Base-by-base conservation (phyloP, 1,284 basidiomycete genomes). In the Thecaphora frezii region DNA sequence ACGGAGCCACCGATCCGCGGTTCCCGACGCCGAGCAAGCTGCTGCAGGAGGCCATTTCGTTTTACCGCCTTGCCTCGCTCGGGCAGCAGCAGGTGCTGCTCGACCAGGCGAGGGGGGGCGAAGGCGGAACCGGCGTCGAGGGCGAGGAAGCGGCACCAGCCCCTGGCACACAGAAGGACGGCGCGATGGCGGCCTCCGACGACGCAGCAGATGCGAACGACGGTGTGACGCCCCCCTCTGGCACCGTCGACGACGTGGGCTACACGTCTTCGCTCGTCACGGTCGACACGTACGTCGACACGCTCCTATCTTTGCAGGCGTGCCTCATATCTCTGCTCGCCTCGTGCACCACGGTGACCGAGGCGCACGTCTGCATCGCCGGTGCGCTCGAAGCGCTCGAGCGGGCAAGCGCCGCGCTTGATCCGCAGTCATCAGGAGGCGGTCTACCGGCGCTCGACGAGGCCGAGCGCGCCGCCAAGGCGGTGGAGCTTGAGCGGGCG, bases 211-310 rank as follows among this genome's bases (percentile, higher is more conserved):
- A 36, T 4, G 33, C 8, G 12, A 16, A 36, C 33, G 16, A 36
- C 33, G 33, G 18, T 36, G 10, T 16, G 33, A 3, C 33, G 10
- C 7, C 33, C 10, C 8, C 33, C 4, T 9, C 33, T 4, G 4
- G 12, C 12, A 36, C 33, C 12, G 12, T 36, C 33, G 33, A 36
- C 33, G 33, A 9, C 3, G 33, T 36, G 3, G 65, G 62, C 7
- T 71, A 69, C 37, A 69, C 69, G 1, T 61, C 69, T 3, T 69
- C 66, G 19, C 53, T 71, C 2, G 61, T 69, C 28, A 71, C 66
- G 16, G 58, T 66, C 5, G 44, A 51, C 23, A 55, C 69, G 33
- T 38, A 63, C 18, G 44, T 71, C 42, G 69, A 69, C 23, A 69
- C 69, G 39, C 50, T 58, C 2, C 37, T 49, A 4, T 65, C 60